Conservation (phyloP, 2,329 filamentous ascomycete genomes). For the Hansfordia pulvinata region DNA sequence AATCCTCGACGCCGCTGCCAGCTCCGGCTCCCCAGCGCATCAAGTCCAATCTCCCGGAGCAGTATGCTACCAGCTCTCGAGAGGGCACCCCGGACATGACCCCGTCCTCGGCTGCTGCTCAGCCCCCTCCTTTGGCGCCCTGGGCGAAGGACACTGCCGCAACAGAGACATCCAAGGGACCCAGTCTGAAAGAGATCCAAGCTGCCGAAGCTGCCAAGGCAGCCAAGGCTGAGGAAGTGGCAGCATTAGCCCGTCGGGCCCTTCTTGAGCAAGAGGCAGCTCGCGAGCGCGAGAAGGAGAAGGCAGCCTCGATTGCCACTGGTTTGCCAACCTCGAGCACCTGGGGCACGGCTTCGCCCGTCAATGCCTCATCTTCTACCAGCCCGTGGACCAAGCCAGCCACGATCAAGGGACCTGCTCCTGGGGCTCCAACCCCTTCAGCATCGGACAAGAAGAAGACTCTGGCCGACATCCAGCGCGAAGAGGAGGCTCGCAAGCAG, state of each 20-base stretch:
- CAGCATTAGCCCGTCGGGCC: slow-evolving; percentile 62
- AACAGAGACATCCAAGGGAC: slow-evolving; percentile 60
- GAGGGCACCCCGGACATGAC: slow-evolving; percentile 59
- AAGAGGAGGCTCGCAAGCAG: slow-evolving; percentile 84
- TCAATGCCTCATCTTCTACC: slow-evolving; percentile 34
- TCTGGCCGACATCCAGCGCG: slow-evolving; percentile 87
- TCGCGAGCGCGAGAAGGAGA: slow-evolving; percentile 50
- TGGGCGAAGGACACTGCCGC: slow-evolving; percentile 86
- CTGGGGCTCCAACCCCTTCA: slow-evolving; percentile 16
- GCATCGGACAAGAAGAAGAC: slow-evolving; percentile 60
- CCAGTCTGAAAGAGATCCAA: slow-evolving; percentile 92
- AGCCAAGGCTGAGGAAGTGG: slow-evolving; percentile 73
- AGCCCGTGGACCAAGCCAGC: slow-evolving; percentile 57
- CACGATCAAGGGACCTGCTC: slow-evolving; percentile 24
- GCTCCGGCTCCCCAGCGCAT: slow-evolving; percentile 81
- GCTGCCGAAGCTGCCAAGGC: slow-evolving; percentile 89
- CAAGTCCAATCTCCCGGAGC: slow-evolving; percentile 71
- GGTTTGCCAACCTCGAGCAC: slow-evolving; percentile 80
- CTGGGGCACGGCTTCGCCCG: slow-evolving; percentile 72
- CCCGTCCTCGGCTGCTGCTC: slow-evolving; percentile 21
- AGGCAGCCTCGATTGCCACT: slow-evolving; percentile 46
- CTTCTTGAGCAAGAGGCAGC: slow-evolving; percentile 67
- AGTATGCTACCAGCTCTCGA: slow-evolving; percentile 47
- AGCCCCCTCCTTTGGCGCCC: slow-evolving; percentile 67
- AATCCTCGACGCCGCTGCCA: slow-evolving; percentile 68